phyloP scores from a whole-genome alignment of 257 asterid species.

The Linaria vulgaris region DNA sequence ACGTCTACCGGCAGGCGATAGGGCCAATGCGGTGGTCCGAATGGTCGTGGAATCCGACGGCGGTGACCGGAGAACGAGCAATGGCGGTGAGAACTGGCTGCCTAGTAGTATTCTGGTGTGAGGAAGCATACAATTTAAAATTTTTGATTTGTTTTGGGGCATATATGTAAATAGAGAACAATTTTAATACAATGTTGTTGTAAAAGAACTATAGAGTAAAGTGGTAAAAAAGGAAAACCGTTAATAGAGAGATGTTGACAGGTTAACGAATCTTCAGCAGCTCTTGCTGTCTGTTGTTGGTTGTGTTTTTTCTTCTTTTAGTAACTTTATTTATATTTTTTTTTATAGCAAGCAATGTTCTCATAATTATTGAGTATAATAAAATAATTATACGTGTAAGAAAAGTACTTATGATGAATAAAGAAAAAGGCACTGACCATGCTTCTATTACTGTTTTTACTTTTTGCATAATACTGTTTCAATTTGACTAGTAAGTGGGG shows the following conservation, averaged over 20 bases:
- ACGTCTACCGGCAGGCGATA: conserved; percentile 28
- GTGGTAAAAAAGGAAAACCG: conserved; percentile 22
- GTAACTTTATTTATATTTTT: conserved; percentile 33
- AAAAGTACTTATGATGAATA: conserved; percentile 31
- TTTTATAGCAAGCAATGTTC: conserved; percentile 40
- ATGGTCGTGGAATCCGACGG: conserved; percentile 55
- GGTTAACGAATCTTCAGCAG: conserved; percentile 45
- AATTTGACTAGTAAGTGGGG: background rate
- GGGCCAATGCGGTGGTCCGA: conserved; percentile 35
- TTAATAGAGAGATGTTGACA: conserved; percentile 51
- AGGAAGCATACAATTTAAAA: conserved; percentile 22
- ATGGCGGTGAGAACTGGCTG: conserved; percentile 52
- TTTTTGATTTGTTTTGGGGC: conserved; percentile 35
- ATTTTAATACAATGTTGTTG: conserved; percentile 12
- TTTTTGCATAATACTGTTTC: conserved; percentile 10
- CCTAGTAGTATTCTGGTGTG: conserved; percentile 59
- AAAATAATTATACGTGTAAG: conserved; percentile 15
- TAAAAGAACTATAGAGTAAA: conserved; percentile 27
- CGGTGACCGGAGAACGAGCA: conserved; percentile 28
- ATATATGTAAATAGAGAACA: conserved; percentile 51
- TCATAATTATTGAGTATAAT: conserved; percentile 27
- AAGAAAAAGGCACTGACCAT: conserved; percentile 31
- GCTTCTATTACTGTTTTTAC: background rate
- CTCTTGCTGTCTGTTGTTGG: conserved; percentile 27
- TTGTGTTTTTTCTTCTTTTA: conserved; percentile 10